Evolutionary conservation across 164 flowering plant genomes (phyloP), one percentile per base, ranked within the genome.

Genomic region (Sedum album): DNA sequence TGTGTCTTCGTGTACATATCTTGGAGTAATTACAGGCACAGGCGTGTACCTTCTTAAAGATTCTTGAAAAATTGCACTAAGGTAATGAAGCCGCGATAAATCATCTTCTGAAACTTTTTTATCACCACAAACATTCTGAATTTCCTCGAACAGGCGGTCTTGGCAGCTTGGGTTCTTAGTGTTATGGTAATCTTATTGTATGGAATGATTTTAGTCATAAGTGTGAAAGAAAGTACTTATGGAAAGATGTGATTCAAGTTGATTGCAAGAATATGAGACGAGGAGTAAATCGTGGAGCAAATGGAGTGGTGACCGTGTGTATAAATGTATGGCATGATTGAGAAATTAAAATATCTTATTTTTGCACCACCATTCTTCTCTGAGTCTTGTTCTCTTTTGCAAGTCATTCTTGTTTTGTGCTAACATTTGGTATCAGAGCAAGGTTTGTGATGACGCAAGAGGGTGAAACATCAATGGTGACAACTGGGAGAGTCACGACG

Each of bases 1-100:
- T 3, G 96, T 88, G 70, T 95, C 93, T 81, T 88, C 97, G 39
- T 92, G 90, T 5, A 69, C 96, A 72, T 83, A 84, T 67, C 99
- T 76, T 15, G 85, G 51, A 28, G 97, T 97, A 71, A 95, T 46
- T 14, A 90, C 35, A 6, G 99, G 86, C 71, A 73, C 94, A 2
- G 99, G 97, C 64, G 88, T 85, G 69, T 94, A 78, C 73, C 73
- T 87, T 72, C 98, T 80, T 44, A 94, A 67, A 35, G 97, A 89
- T 75, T 92, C 97, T 80, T 92, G 96, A 77, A 93, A 93, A 49
- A 93, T 73, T 67, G 89, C 93, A 69, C 28, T 70, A 48, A 95
- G 68, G 73, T 83, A 92, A 14, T 96, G 91, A 28, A 92, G 79
- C 75, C 83, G 76, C 23, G 84, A 57, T 64, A 92, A 70, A 44